Evolutionary conservation across 176 grass and related monocot genomes (phyloP).

Genomic region (Neostapfia colusana): DNA sequence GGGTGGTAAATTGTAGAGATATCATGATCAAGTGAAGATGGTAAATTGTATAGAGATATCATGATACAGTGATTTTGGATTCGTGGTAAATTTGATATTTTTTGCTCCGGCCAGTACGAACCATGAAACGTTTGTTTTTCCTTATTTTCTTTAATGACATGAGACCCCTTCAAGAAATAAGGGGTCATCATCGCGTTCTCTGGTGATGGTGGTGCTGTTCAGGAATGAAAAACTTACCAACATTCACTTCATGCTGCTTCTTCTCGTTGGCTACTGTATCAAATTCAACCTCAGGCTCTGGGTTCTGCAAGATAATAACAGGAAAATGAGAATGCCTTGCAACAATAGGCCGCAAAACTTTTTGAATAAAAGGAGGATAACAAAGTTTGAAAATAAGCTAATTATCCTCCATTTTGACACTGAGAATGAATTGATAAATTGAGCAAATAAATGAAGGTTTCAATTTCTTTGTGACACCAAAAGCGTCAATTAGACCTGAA

Average conservation of each 20-base stretch:
- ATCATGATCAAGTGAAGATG: too few species aligned
- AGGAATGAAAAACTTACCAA: slow-evolving; percentile 43
- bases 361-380: neutral
- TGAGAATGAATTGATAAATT: neutral
- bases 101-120: neutral
- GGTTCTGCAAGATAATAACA: slow-evolving; percentile 35
- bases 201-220: neutral
- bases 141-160: neutral
- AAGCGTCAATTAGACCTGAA: neutral
- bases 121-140: neutral
- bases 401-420: slow-evolving; percentile 4
- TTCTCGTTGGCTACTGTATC: slow-evolving; percentile 60
- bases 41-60: too few species aligned
- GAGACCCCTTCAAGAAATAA: slow-evolving; percentile 11
- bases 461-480: neutral
- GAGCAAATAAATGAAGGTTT: neutral
- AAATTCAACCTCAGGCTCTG: slow-evolving; percentile 58
- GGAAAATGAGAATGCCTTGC: neutral
- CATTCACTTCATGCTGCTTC: slow-evolving; percentile 61
- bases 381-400: neutral
- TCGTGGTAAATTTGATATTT: neutral
- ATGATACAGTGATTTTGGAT: neutral
- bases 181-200: neutral
- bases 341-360: neutral
- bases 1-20: too few species aligned